Evolutionary conservation across 129 eudicot species (phyloP), one percentile per base, ranked within the genome.

Genomic region (Lonicera japonica): DNA sequence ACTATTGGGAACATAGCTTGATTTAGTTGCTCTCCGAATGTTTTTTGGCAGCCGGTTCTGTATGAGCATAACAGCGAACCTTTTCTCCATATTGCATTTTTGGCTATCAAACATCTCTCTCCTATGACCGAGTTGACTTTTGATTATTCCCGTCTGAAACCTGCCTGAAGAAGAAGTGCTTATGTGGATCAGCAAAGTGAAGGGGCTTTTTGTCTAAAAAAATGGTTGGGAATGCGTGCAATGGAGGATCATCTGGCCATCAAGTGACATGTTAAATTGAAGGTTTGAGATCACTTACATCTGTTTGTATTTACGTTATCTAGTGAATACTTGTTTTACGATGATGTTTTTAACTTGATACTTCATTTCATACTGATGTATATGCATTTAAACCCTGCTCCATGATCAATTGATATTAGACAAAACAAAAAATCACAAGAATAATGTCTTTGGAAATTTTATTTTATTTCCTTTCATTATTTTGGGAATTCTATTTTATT

Each of bases 1-100:
- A 75, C 60, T 66, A 61, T 62, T 56, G 80, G 85, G 45, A 79
- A 79, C 36, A 80, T 79, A 9, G 78, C 78, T 24, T 70, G 85
- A 21, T 79, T 74, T 63, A 79, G 85, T 39, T 79, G 80, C 46
- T 59, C 67, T 41, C 85, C 85, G 22, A 79, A 75, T 54, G 81
- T 79, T 11, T 75, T 75, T 58, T 75, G 77, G 80, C 85, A 79
- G 66, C 78, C 73, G 7, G 67, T 79, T 56, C 24, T 70, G 45
- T 68, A 75, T 64, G 78, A 79, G 70, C 66, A 53, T 16, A 66
- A 71, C 41, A 68, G 55, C 39, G 80, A 70, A 18, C 66, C 77
- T 10, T 63, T 70, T 67, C 68, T 75, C 20, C 80, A 71, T 66
- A 34, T 79, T 34, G 77, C 68, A 21, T 75, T 79, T 56, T 79